Percentiles rank a stretch among this genome's conserved stretches.
Evolutionary conservation across 2,329 filamentous ascomycete species (phyloP).

Genomic region (Ophiostoma angusticollis): DNA sequence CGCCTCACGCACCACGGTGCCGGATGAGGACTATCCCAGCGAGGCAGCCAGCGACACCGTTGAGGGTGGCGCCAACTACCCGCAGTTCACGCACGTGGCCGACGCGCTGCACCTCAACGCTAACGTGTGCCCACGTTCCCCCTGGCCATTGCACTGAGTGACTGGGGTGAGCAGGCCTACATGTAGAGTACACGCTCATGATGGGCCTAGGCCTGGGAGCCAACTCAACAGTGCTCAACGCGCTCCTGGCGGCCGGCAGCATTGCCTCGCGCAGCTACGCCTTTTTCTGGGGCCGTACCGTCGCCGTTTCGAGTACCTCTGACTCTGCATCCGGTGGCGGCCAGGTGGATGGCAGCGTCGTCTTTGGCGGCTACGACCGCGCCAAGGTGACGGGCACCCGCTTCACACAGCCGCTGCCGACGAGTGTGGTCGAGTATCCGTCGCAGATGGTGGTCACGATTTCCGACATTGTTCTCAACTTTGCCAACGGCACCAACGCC

Average conservation of each 20-base stretch:
- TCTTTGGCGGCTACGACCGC: conserved; percentile 20
- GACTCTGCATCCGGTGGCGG: conserved; percentile 10
- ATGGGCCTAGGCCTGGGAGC: conserved; percentile 18
- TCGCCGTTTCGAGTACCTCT: background rate
- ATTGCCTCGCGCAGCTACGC: conserved; percentile 14
- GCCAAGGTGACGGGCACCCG: conserved; percentile 15
- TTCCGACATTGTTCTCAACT: conserved; percentile 21
- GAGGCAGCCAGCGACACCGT: background rate
- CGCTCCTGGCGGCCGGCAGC: conserved; percentile 15
- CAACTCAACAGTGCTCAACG: conserved; percentile 20
- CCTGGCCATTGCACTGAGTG: conserved; percentile 14
- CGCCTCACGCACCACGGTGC: background rate
- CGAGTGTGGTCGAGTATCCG: conserved; percentile 11
- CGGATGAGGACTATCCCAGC: background rate
- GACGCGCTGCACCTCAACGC: conserved; percentile 10
- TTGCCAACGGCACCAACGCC: conserved; percentile 20
- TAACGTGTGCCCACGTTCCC: conserved; percentile 12
- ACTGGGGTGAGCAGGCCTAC: conserved; percentile 17
- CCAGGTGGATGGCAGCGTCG: conserved; percentile 17
- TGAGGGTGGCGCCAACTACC: background rate
- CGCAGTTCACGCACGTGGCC: background rate
- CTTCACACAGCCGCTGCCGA: conserved; percentile 15
- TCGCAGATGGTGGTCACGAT: conserved; percentile 20
- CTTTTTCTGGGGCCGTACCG: conserved; percentile 18
- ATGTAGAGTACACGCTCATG: conserved; percentile 15